Base-by-base conservation (phyloP, 1,284 basidiomycete species). In the Exobasidium cylindrosporum region DNA sequence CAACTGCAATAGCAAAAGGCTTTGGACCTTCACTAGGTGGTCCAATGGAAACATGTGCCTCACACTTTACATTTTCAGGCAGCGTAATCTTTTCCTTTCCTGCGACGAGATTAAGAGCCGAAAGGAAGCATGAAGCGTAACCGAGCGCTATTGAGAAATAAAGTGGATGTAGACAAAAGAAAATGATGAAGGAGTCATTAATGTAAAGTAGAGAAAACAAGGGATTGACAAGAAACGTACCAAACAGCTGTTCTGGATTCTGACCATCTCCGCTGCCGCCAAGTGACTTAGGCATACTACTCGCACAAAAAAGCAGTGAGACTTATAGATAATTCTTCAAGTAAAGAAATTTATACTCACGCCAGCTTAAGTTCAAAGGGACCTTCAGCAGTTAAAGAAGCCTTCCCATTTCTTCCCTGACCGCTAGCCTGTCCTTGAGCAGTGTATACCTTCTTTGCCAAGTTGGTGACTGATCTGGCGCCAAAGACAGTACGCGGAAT, bases 71-170 rank as follows among this genome's bases (percentile, higher is more conserved):
- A 26, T 55, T 44, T 44, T 3, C 21, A 3, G 53, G 53, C 21
- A 55, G 23, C 21, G 26, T n/a, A 14, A 35, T 55, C 30, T 55
- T 55, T 6, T 35, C 3, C 4, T 55, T 35, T 6, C 32, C 31
- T 44, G 53, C 40, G 30, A 31, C 21, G 24, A 55, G 30, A 26
- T 55, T 55, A 4, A 55, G 30, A 35, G 53, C 53, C 5, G 53
- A 55, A 21, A 55, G 30, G 53, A 55, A 55, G 53, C 53, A 55
- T 3, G 53, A n/a, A 55, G 53, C 53, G 17, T 55, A 55, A 28
- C 53, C 53, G 13, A 55, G 23, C 13, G 53, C 35, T 40, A 17
- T n/a, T n/a, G n/a, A n/a, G n/a, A n/a, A n/a, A n/a, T n/a, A n/a
- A n/a, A n/a, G n/a, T n/a, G n/a, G n/a, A n/a, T n/a, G n/a, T n/a